A percentile compares a stretch with the other conserved stretches of the same genome.
Conservation (phyloP, 805 yeast genomes). For the Sugiyamaella boreocaroliniensis region DNA sequence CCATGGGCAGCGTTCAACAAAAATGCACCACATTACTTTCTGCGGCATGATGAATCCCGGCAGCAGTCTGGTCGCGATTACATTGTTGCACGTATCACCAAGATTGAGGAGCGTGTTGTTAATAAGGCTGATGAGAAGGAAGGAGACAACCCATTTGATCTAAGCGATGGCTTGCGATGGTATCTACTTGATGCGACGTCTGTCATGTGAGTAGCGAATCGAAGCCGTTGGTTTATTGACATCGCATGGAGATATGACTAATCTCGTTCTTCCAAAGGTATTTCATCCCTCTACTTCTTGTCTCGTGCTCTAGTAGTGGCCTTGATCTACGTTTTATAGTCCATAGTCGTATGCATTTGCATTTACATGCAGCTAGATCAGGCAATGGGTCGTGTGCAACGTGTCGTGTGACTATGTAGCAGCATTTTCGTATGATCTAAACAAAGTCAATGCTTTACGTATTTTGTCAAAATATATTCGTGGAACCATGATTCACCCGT, state of each 20-base stretch:
- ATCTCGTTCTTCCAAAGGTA: no score
- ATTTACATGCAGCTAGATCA: no score
- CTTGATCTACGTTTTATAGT: no score
- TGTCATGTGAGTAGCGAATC: background rate
- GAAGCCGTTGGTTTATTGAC: background rate
- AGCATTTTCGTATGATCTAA: background rate
- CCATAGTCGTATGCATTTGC: no score
- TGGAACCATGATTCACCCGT: no score
- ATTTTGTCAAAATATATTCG: no score
- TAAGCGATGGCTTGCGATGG: conserved; percentile 61
- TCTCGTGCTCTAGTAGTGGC: no score
- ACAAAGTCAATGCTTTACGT: background rate
- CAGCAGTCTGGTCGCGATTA: conserved; percentile 54
- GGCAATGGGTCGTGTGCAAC: no score
- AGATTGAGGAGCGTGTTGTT: conserved; percentile 50
- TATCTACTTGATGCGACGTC: conserved; percentile 46
- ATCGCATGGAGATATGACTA: no score
- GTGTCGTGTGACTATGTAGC: no score
- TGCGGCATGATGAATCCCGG: conserved; percentile 42
- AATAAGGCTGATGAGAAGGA: conserved; percentile 35
- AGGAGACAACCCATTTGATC: conserved; percentile 56
- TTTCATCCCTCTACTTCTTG: no score
- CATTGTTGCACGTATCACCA: conserved; percentile 65
- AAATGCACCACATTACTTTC: conserved; percentile 78
- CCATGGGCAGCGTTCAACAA: conserved; percentile 96